phyloP scores from a whole-genome alignment of 2,329 filamentous ascomycete species.

The Fusarium sp. region DNA sequence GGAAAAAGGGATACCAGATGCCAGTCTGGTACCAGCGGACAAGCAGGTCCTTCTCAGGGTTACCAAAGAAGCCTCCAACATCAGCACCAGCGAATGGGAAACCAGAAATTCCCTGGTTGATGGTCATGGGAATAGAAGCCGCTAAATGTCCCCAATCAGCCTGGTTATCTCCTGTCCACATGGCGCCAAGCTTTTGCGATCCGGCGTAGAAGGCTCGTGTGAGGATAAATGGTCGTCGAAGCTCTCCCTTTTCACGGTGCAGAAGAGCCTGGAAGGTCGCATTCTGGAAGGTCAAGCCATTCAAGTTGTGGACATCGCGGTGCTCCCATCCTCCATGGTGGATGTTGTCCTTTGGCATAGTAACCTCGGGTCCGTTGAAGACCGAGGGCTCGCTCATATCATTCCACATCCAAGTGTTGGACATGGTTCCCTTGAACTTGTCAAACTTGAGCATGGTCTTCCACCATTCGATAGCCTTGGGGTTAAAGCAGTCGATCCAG shows the following conservation, averaged over 20 bases:
- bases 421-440: conserved; percentile 83
- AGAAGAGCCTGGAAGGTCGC: conserved; percentile 89
- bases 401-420: conserved; percentile 97
- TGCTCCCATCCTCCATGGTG: conserved; percentile 95
- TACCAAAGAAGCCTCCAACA: conserved; percentile 97
- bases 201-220: conserved; percentile 94
- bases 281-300: conserved; percentile 95
- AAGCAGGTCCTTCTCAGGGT: conserved; percentile 90
- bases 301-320: conserved; percentile 94
- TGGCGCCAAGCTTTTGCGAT: conserved; percentile 88
- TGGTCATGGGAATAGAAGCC: conserved; percentile 91
- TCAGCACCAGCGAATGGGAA: conserved; percentile 96
- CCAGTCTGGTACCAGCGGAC: conserved; percentile 97
- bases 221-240: conserved; percentile 88
- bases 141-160: conserved; percentile 91
- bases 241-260: conserved; percentile 86
- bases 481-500: conserved; percentile 97
- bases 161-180: conserved; percentile 99
- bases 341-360: conserved; percentile 98
- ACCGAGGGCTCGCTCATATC: conserved; percentile 99
- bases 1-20: conserved; percentile 98
- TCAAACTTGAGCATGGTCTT: conserved; percentile 87
- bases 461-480: conserved; percentile 94
- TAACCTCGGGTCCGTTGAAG: conserved; percentile 97
- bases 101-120: conserved; percentile 91